phyloP scores from a whole-genome alignment of 176 grass and related monocot genomes.

The Lolium multiflorum region DNA sequence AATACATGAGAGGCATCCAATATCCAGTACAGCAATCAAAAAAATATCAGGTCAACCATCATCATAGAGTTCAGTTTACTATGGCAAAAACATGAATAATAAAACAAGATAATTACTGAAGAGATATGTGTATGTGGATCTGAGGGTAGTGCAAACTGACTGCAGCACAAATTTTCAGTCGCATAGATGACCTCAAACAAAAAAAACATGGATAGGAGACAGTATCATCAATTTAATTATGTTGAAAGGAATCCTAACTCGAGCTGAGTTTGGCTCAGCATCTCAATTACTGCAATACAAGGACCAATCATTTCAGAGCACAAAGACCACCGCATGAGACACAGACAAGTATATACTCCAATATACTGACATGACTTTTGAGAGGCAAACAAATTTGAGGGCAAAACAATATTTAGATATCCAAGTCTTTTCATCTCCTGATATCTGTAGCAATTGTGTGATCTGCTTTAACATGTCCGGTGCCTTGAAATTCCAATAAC shows the following conservation, averaged over 20 bases:
- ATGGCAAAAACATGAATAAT: no score
- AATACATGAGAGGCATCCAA: no score
- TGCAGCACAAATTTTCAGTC: not conserved
- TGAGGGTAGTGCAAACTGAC: not conserved
- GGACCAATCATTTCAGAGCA: not conserved
- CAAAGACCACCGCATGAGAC: no score
- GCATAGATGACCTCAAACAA: not conserved
- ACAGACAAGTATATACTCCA: no score
- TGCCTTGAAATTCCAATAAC: not conserved
- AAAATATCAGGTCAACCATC: not conserved
- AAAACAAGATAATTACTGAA: no score
- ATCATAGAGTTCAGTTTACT: not conserved
- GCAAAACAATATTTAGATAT: no score
- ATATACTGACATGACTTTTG: not conserved
- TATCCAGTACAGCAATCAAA: no score
- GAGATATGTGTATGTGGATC: not conserved
- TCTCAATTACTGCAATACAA: slow-evolving; percentile 1
- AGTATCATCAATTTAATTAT: not conserved
- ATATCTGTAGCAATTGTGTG: not conserved
- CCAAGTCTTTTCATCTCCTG: no score
- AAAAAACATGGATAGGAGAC: not conserved
- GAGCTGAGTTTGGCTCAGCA: not conserved
- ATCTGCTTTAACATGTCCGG: not conserved
- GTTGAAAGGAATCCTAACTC: not conserved
- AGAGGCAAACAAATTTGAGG: no score